These are phyloP conservation scores for Amanita inopinata DNA, from an alignment of 768 basidiomycete species.

Conservation along the genomic window DNA sequence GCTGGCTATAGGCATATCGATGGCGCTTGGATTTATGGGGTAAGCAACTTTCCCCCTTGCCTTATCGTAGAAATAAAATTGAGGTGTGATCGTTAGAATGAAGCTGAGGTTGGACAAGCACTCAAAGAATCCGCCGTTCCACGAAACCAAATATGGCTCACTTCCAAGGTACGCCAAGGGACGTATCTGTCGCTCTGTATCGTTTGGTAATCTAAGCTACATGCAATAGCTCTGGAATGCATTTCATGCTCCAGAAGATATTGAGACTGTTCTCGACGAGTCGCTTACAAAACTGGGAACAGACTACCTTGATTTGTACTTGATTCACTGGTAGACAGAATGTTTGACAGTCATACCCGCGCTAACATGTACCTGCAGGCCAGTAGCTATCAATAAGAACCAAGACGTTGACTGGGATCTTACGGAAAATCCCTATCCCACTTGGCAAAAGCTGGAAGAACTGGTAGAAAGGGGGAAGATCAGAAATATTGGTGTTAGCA, in stretches of 20 bases:
- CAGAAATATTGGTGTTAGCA: conserved; percentile 77
- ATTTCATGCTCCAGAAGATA: conserved; percentile 66
- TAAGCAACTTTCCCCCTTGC: conserved; percentile 17
- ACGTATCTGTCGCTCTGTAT: neutral
- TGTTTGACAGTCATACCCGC: conserved; percentile 1
- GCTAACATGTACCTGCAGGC: conserved; percentile 28
- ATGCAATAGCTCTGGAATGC: conserved; percentile 50
- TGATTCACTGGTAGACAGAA: conserved; percentile 61
- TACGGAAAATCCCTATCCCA: conserved; percentile 63
- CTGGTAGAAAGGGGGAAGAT: conserved; percentile 70
- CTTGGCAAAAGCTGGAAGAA: conserved; percentile 75
- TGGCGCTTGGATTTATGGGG: conserved; percentile 62
- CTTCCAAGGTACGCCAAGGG: conserved; percentile 37
- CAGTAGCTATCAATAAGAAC: conserved; percentile 55
- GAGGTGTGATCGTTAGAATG: conserved; percentile 35
- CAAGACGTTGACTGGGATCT: conserved; percentile 34
- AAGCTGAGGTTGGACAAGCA: conserved; percentile 59
- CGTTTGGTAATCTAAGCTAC: conserved; percentile 20
- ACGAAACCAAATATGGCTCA: conserved; percentile 59
- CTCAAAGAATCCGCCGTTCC: conserved; percentile 48
- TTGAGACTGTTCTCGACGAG: conserved; percentile 59
- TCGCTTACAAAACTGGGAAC: conserved; percentile 50
- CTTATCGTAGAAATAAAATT: neutral
- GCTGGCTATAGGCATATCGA: conserved; percentile 67
- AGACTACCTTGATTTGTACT: conserved; percentile 70